These are phyloP conservation scores for Metschnikowia dekortorum DNA, from an alignment of 805 yeast species.

Conservation along the genomic window DNA sequence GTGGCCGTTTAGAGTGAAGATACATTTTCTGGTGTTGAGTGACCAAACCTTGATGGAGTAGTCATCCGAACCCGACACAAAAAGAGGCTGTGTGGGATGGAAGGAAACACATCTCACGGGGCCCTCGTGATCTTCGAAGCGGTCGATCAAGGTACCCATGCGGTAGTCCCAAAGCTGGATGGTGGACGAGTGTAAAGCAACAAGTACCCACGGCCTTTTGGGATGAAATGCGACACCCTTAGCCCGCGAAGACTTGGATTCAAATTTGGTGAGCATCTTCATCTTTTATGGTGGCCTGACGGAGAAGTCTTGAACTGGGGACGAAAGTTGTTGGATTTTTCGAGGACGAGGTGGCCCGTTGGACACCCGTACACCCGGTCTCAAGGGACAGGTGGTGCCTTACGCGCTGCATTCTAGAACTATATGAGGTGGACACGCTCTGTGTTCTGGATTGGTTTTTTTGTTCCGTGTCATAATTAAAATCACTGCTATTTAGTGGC, in stretches of 20 bases:
- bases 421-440: too few relatives aligned
- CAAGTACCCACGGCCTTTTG: constrained; percentile 91
- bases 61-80: constrained; percentile 97
- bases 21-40: constrained; percentile 80
- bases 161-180: constrained; percentile 99
- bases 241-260: constrained; percentile 96
- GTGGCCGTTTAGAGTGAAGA: constrained; percentile 90
- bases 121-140: constrained; percentile 97
- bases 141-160: constrained; percentile 95
- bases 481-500: too few relatives aligned
- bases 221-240: constrained; percentile 98
- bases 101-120: constrained; percentile 94
- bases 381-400: constrained; percentile 1
- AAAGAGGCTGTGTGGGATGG: constrained; percentile 97
- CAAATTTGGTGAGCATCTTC: constrained; percentile 58
- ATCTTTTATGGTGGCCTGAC: constrained; percentile 10
- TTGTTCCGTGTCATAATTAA: too few relatives aligned
- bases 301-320: constrained; percentile 5
- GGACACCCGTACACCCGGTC: constrained; percentile 9
- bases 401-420: not conserved
- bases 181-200: constrained; percentile 94
- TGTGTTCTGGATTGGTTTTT: too few relatives aligned
- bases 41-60: constrained; percentile 96
- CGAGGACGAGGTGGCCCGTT: constrained; percentile 8
- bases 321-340: constrained; percentile 4